Conservation (phyloP, 495 filamentous ascomycete species). For the Cercophora newfieldiana region DNA sequence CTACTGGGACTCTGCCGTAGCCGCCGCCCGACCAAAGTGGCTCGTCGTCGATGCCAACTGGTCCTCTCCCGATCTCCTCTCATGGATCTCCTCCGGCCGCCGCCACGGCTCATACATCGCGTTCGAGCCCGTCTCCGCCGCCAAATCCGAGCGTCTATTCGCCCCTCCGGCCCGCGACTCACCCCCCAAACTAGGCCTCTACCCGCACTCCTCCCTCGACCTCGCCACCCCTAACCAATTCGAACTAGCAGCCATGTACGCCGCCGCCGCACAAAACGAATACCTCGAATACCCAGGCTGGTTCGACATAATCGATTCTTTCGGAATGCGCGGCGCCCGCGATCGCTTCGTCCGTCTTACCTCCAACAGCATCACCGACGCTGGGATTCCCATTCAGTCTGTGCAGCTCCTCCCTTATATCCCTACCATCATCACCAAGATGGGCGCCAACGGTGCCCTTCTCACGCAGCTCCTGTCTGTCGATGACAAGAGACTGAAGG, state of each 20-base stretch:
- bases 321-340: conserved; percentile 62
- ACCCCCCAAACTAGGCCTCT: conserved; percentile 42
- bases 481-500: conserved; percentile 63
- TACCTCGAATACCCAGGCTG: conserved; percentile 69
- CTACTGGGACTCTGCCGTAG: conserved; percentile 62
- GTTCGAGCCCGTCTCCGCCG: conserved; percentile 87
- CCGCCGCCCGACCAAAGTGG: conserved; percentile 62
- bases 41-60: conserved; percentile 84
- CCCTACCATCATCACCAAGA: conserved; percentile 78
- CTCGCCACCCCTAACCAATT: conserved; percentile 79
- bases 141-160: conserved; percentile 74
- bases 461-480: conserved; percentile 66
- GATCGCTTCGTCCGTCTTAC: conserved; percentile 65
- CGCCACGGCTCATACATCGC: conserved; percentile 57
- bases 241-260: conserved; percentile 77
- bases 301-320: conserved; percentile 76
- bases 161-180: background rate
- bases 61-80: conserved; percentile 58
- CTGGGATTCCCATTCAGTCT: conserved; percentile 77
- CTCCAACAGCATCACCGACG: conserved; percentile 62
- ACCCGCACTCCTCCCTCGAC: conserved; percentile 64
- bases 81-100: conserved; percentile 62
- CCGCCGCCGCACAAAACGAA: conserved; percentile 57
- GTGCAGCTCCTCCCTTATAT: conserved; percentile 86
- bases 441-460: conserved; percentile 78